phyloP scores from a whole-genome alignment of 140 eudicot species.

The Bidens hawaiensis region DNA sequence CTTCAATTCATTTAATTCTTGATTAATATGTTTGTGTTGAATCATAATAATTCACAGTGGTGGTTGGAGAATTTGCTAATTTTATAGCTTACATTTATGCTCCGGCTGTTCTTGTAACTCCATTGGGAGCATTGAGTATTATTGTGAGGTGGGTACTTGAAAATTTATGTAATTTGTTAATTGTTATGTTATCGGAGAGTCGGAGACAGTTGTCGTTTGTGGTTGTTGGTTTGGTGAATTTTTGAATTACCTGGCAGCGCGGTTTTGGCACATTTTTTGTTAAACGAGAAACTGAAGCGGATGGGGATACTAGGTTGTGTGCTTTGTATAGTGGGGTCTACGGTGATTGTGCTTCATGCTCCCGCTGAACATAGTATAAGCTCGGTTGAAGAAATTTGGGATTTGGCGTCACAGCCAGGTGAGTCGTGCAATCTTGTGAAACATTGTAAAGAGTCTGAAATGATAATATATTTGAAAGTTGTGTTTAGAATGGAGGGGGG shows the following conservation, averaged over 20 bases:
- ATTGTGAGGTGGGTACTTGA: conserved; percentile 56
- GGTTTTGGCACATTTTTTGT: conserved; percentile 65
- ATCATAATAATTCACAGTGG: conserved; percentile 39
- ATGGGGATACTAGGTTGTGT: conserved; percentile 74
- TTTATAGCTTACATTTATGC: conserved; percentile 79
- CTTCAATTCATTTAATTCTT: neutral
- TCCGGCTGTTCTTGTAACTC: conserved; percentile 87
- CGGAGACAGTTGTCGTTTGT: neutral
- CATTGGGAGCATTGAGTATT: conserved; percentile 78
- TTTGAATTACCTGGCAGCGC: conserved; percentile 43
- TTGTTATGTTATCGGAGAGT: neutral
- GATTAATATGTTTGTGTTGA: neutral
- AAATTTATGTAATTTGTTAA: too few relatives aligned
- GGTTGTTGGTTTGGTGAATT: neutral
- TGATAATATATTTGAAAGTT: too few relatives aligned
- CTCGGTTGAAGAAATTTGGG: conserved; percentile 82
- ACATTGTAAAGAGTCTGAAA: too few relatives aligned
- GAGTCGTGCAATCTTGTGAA: conserved; percentile 12
- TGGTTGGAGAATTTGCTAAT: conserved; percentile 80
- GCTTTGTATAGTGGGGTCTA: conserved; percentile 73
- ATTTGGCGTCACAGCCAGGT: conserved; percentile 76
- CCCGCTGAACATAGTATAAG: conserved; percentile 57
- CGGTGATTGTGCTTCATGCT: conserved; percentile 75
- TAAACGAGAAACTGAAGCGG: conserved; percentile 54
- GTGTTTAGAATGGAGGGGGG: too few relatives aligned